phyloP scores from a whole-genome alignment of 1,139 yeast genomes.

The Hansenula sp. region DNA sequence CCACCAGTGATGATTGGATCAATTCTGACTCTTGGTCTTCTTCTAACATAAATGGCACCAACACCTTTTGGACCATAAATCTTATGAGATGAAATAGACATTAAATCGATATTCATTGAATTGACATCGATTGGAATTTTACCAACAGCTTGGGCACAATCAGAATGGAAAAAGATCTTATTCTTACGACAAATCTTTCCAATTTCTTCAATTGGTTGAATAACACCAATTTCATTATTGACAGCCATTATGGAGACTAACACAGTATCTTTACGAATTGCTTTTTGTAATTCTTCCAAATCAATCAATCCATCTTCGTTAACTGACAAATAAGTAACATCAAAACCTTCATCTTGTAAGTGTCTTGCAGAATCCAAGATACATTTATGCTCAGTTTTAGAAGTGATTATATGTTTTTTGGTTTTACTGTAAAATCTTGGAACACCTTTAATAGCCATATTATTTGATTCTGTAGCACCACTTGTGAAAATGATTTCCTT shows the following conservation, averaged over 20 bases:
- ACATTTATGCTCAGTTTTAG: conserved; percentile 98
- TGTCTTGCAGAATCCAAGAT: conserved; percentile 94
- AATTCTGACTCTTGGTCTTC: conserved; percentile 97
- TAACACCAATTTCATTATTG: conserved; percentile 96
- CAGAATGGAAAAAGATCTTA: conserved; percentile 97
- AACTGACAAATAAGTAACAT: conserved; percentile 90
- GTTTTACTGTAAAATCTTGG: conserved; percentile 88
- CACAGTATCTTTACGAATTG: conserved; percentile 88
- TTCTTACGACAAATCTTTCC: conserved; percentile 82
- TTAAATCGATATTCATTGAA: conserved; percentile 84
- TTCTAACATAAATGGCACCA: conserved; percentile 92
- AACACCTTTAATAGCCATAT: conserved; percentile 92
- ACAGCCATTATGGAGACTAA: conserved; percentile 97
- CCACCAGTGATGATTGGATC: conserved; percentile 97
- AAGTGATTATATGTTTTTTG: conserved; percentile 90
- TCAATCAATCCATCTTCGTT: conserved; percentile 73
- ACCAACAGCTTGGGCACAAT: conserved; percentile 97
- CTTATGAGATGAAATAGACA: conserved; percentile 94
- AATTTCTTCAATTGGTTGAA: conserved; percentile 93
- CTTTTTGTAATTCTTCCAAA: conserved; percentile 71
- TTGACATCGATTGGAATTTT: conserved; percentile 91
- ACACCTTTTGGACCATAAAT: conserved; percentile 98
- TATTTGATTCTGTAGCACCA: conserved; percentile 97
- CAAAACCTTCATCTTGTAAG: conserved; percentile 95
- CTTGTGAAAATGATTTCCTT: conserved; percentile 95